These are phyloP conservation scores for Pholiota conissans DNA, from an alignment of 768 basidiomycete genomes.

Conservation along the genomic window DNA sequence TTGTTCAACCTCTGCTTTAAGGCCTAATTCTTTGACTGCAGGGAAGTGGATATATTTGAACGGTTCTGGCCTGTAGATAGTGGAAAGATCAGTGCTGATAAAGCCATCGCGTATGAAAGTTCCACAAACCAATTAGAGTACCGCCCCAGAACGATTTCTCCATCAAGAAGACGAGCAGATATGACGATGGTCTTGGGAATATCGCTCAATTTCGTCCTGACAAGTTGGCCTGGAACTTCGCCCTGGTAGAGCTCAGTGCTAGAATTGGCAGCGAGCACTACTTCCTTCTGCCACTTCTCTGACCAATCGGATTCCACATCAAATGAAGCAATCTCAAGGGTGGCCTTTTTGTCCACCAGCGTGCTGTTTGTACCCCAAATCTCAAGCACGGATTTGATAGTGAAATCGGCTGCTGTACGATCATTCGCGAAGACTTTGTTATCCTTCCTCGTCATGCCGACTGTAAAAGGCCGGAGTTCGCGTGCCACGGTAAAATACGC, in stretches of 20 bases:
- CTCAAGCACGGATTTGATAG: conserved; percentile 67
- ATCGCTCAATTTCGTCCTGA: conserved; percentile 64
- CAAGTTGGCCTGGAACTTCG: conserved; percentile 69
- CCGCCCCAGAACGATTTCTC: conserved; percentile 61
- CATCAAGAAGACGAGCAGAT: conserved; percentile 65
- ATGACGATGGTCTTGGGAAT: conserved; percentile 68
- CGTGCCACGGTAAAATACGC: conserved; percentile 86
- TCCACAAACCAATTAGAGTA: conserved; percentile 71
- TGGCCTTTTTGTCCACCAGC: conserved; percentile 53
- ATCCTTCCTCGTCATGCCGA: conserved; percentile 85
- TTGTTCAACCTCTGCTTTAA: conserved; percentile 47
- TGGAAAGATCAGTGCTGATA: background rate
- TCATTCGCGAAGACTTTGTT: conserved; percentile 55
- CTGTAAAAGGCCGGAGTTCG: conserved; percentile 77
- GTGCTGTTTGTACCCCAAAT: conserved; percentile 90
- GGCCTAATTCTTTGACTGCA: conserved; percentile 51
- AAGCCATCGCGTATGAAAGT: background rate
- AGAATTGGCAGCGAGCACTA: conserved; percentile 66
- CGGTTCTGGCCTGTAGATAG: conserved; percentile 77
- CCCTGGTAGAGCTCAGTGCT: conserved; percentile 85
- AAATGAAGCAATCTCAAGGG: conserved; percentile 65
- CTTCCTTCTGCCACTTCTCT: conserved; percentile 46
- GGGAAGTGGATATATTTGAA: conserved; percentile 93
- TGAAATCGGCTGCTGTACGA: conserved; percentile 65
- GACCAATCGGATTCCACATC: conserved; percentile 66